phyloP scores from a whole-genome alignment of 352 stramenopile species.

The Pythium pyrilobum region DNA sequence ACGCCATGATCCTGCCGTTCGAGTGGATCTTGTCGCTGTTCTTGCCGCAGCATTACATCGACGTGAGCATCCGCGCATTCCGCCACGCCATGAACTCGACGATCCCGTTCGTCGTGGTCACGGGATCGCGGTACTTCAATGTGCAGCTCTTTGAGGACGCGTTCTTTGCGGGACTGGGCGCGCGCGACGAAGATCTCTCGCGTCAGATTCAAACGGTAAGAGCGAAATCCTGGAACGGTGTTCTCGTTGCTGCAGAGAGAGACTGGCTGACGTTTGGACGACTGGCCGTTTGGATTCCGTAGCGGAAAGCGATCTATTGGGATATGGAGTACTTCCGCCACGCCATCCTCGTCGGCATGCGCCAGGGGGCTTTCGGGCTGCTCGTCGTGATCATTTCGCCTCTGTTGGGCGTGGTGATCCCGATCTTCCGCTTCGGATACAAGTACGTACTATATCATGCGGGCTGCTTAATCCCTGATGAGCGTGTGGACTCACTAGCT shows the following conservation, averaged over 20 bases:
- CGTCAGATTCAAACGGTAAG: conserved; percentile 35
- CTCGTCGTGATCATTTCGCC: conserved; percentile 44
- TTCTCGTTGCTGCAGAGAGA: background rate
- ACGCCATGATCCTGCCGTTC: conserved; percentile 44
- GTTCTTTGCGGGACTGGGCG: conserved; percentile 57
- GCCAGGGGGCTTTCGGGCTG: conserved; percentile 48
- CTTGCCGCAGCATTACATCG: conserved; percentile 31
- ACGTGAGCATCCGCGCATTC: conserved; percentile 42
- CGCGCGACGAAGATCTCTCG: conserved; percentile 34
- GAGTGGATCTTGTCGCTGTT: conserved; percentile 52
- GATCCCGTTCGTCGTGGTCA: conserved; percentile 53
- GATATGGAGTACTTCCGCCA: conserved; percentile 69
- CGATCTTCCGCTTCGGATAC: conserved; percentile 54
- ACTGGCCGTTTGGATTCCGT: conserved; percentile 1
- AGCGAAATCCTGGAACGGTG: background rate
- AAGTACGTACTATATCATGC: conserved; percentile 28
- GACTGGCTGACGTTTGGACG: background rate
- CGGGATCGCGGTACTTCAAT: conserved; percentile 47
- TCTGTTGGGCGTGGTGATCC: conserved; percentile 43
- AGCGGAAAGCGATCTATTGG: conserved; percentile 61
- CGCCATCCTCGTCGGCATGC: conserved; percentile 34
- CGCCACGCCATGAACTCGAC: conserved; percentile 43
- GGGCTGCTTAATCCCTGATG: no score
- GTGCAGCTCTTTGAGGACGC: conserved; percentile 62
- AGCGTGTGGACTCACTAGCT: no score